Base-by-base conservation (phyloP, 2,329 filamentous ascomycete species). In the Sporothrix mexicana region DNA sequence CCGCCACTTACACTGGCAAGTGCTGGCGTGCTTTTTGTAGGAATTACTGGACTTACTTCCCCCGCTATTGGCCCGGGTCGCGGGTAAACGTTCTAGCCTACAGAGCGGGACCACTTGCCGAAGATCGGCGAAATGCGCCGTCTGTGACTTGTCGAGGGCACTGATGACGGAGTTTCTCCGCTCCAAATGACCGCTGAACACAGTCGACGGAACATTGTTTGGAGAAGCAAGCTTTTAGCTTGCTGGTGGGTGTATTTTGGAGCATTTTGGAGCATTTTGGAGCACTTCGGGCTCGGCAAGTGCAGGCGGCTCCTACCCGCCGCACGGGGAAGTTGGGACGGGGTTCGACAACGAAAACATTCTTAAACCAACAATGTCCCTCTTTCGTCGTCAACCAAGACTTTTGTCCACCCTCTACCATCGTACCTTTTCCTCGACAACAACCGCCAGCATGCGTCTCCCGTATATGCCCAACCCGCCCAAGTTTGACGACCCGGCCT, bases 381-480 rank as follows among this genome's bases (percentile, higher is more conserved):
- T 47, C 10, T 17, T 15, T n/a, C 49, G 49, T 51, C 15, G 15
- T 51, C 15, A 51, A n/a, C 20, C 6, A 20, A 36, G 30, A 36
- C 51, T 53, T 53, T 53, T 57, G 36, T 45, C 12, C 55, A 71
- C 25, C 51, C 51, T 53, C 51, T 3, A 23, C 69, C 23, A 13
- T 61, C 57, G 12, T 17, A 25, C 25, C 12, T 25, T 15, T 9
- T 68, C 7, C 20, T 12, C n/a, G n/a, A 3, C 10, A 12, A 67
- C 62, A 7, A 61, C 36, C 10, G 49, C 10, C 68, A 49, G n/a
- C 20, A 93, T 93, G 91, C 90, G 90, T 80, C 83, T 93, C 77
- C 89, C 90, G 55, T 93, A 93, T 85, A 84, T 87, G 73, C 77
- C 86, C 77, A 83, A 87, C 81, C 86, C 86, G 53, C 87, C 84